Conservation (phyloP, 129 eudicot genomes). For the carrot (Daucus carota) region DH1_v3.0 NC_030384.2:26577501-26578000, state of each 20-base stretch:
- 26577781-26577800: background rate
- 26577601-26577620: background rate
- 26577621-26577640: too few species aligned
- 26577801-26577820: background rate
- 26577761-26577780: background rate
- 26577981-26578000: too few species aligned
- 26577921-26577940: background rate
- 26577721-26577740: background rate
- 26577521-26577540: background rate
- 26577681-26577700: background rate
- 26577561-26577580: background rate
- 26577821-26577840: conserved; percentile 7
- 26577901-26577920: background rate
- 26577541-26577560: background rate
- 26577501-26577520: too few species aligned
- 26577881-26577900: background rate
- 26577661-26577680: background rate
- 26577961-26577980: background rate
- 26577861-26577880: background rate
- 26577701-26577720: background rate
- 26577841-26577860: background rate
- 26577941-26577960: background rate
- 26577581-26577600: background rate
- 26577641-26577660: too few species aligned
- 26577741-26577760: background rate